A percentile compares a stretch with the other conserved stretches of the same genome.
These are phyloP conservation scores for Centrapalus pauciflorus DNA, from an alignment of 129 eudicot species.

Conservation along the genomic window DNA sequence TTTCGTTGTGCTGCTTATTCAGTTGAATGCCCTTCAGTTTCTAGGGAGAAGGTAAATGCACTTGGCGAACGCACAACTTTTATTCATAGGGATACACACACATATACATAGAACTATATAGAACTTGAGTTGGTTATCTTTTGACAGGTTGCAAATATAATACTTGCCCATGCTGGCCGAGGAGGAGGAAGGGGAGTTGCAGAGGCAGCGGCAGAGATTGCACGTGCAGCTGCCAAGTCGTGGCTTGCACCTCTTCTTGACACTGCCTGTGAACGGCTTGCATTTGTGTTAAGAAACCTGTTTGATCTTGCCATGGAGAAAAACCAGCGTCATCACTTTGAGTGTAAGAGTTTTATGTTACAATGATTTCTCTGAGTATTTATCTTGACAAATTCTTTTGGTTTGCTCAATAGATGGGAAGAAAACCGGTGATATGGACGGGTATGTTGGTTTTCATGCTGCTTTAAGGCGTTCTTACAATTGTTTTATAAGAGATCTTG, in stretches of 20 bases:
- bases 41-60: slow-evolving; percentile 74
- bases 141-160: slow-evolving; percentile 84
- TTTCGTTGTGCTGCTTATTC: slow-evolving; percentile 95
- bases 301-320: slow-evolving; percentile 82
- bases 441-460: slow-evolving; percentile 90
- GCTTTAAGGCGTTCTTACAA: slow-evolving; percentile 86
- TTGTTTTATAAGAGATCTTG: slow-evolving; percentile 58
- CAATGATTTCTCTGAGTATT: background rate
- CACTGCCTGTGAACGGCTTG: slow-evolving; percentile 89
- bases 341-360: slow-evolving; percentile 43
- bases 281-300: slow-evolving; percentile 67
- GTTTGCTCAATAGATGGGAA: slow-evolving; percentile 43
- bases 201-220: slow-evolving; percentile 97
- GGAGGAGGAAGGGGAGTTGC: slow-evolving; percentile 76
- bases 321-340: slow-evolving; percentile 46
- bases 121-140: background rate
- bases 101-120: too few relatives aligned
- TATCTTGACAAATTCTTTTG: slow-evolving; percentile 1
- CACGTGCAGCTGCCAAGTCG: slow-evolving; percentile 90
- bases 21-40: slow-evolving; percentile 84
- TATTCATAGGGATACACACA: too few relatives aligned
- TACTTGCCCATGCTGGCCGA: slow-evolving; percentile 96
- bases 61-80: too few relatives aligned
- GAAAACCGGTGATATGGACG: slow-evolving; percentile 81
- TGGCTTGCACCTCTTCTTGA: slow-evolving; percentile 98